These are phyloP conservation scores for Parathielavia appendiculata DNA, from an alignment of 495 filamentous ascomycete genomes.

Conservation along the genomic window DNA sequence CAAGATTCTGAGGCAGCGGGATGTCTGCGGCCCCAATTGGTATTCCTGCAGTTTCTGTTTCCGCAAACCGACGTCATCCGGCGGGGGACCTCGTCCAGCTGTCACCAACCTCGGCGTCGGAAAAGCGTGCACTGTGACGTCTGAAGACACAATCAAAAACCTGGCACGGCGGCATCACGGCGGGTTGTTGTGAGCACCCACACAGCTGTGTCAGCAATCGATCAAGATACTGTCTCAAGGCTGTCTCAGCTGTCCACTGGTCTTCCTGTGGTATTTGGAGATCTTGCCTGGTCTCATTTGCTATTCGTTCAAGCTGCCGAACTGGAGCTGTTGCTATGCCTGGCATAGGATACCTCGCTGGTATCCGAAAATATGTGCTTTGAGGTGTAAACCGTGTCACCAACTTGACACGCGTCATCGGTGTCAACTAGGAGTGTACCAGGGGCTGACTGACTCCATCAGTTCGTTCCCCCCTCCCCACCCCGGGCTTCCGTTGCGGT, in stretches of 20 bases:
- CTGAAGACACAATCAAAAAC: conserved; percentile 9
- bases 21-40: neutral
- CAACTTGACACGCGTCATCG: conserved; percentile 7
- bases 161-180: conserved; percentile 5
- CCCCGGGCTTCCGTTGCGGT: too few relatives aligned
- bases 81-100: conserved; percentile 4
- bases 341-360: neutral
- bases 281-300: too few relatives aligned
- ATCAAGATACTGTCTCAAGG: too few relatives aligned
- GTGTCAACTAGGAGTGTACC: conserved; percentile 1
- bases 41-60: neutral
- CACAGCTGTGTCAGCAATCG: too few relatives aligned
- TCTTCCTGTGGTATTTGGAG: too few relatives aligned
- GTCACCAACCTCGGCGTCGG: neutral
- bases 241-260: too few relatives aligned
- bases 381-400: neutral
- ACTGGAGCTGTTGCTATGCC: too few relatives aligned
- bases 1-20: neutral
- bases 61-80: conserved; percentile 19
- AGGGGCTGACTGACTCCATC: neutral
- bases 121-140: conserved; percentile 14
- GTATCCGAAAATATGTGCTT: neutral
- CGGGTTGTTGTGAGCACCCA: neutral
- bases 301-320: too few relatives aligned
- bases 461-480: too few relatives aligned